Evolutionary conservation across 345 rosid genomes (phyloP), one percentile per base, ranked within the genome.

Genomic region (Aurinia saxatilis): DNA sequence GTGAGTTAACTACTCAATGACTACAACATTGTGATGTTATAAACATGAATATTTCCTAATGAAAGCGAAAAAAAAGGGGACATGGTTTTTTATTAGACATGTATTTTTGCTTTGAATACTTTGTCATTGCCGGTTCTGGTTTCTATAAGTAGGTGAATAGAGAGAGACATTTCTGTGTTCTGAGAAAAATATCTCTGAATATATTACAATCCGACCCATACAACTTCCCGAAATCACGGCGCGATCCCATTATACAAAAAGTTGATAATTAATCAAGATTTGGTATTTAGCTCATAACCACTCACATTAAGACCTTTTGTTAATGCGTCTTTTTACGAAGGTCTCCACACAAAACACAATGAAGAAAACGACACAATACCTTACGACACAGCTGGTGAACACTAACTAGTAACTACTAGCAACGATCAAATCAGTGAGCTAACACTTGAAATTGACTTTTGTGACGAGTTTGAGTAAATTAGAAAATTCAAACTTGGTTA

Each of bases 351-450:
- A 50, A 23, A 5, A 57, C 60, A 53, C 67, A 45, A 44, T 8
- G 13, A 31, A 52, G 73, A 68, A 60, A 52, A 60, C 42, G 67
- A 68, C 73, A 59, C 7, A 35, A 53, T 79, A 77, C 50, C 88
- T 78, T 12, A 74, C 65, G n/a, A n/a, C 63, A 74, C 96, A 90
- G 93, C 97, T 87, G 93, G 87, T 84, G 78, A 87, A 78, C 91
- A 77, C 68, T 21, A 21, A 21, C n/a, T n/a, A n/a, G n/a, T 23
- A 2, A 23, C 5, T 23, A 23, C 27, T 46, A 63, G 38, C 33
- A 67, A 82, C 60, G 65, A 67, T 79, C 81, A 77, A 78, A 84
- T 77, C 80, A 60, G 56, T 36, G 73, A 82, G 76, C 78, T 67
- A 70, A 51, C 52, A 50, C 41, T n/a, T 61, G 30, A 50, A 51